A percentile compares a stretch with the other conserved stretches of the same genome.
phyloP scores from a whole-genome alignment of 2,329 filamentous ascomycete species.

The Hymenoscyphus scutula region DNA sequence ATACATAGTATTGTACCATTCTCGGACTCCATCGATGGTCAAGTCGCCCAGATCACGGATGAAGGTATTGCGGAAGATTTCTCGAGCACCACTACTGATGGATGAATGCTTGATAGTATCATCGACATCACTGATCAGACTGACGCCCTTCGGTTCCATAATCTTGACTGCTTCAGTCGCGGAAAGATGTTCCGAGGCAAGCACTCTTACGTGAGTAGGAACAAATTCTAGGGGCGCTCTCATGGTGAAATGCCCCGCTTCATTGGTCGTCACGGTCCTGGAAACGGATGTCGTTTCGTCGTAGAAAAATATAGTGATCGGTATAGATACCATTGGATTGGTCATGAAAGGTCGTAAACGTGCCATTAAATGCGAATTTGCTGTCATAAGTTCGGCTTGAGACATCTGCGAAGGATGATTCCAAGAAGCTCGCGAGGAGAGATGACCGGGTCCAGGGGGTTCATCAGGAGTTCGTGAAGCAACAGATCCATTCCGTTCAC shows the following conservation, averaged over 20 bases:
- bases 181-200: constrained; percentile 83
- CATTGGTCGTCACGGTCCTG: constrained; percentile 79
- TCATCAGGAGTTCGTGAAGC: constrained; percentile 29
- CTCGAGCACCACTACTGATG: constrained; percentile 79
- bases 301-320: constrained; percentile 94
- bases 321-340: constrained; percentile 70
- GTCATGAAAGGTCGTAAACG: constrained; percentile 87
- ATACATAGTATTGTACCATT: constrained; percentile 82
- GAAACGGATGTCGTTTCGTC: constrained; percentile 81
- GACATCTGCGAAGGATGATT: constrained; percentile 57
- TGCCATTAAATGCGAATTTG: constrained; percentile 85
- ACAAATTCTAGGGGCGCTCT: constrained; percentile 83
- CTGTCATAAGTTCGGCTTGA: constrained; percentile 70
- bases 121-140: constrained; percentile 94
- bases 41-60: constrained; percentile 80
- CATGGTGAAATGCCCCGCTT: constrained; percentile 82
- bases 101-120: constrained; percentile 97
- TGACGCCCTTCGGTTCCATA: constrained; percentile 76
- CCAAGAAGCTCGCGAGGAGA: constrained; percentile 45
- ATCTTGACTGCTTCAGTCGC: constrained; percentile 75
- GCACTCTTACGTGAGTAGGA: constrained; percentile 82
- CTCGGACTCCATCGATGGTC: constrained; percentile 79
- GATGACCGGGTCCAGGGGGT: constrained; percentile 34
- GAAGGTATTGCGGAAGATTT: constrained; percentile 96
- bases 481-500: constrained; percentile 23